phyloP scores from a whole-genome alignment of 2,329 filamentous ascomycete species.

The Hymenoscyphus occultus region DNA sequence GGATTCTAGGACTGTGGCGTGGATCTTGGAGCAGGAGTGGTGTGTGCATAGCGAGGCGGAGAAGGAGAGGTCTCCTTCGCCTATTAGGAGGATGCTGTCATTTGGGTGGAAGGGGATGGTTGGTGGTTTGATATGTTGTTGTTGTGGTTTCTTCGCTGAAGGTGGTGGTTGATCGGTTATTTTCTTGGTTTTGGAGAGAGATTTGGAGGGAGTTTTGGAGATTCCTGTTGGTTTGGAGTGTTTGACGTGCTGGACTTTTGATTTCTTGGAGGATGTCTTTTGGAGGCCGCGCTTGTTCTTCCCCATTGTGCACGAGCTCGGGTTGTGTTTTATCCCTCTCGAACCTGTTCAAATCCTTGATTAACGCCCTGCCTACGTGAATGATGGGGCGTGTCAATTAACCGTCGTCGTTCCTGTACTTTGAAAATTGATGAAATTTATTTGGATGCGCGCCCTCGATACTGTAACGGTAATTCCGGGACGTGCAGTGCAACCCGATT shows the following conservation, averaged over 20 bases:
- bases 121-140: slow-evolving; percentile 41
- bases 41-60: slow-evolving; percentile 62
- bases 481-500: too few species aligned
- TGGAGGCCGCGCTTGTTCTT: slow-evolving; percentile 28
- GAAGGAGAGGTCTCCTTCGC: slow-evolving; percentile 81
- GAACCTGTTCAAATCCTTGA: neutral
- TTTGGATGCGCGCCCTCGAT: neutral
- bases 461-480: neutral
- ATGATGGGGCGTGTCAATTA: neutral
- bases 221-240: slow-evolving; percentile 20
- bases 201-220: slow-evolving; percentile 11
- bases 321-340: neutral
- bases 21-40: slow-evolving; percentile 64
- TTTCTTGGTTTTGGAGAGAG: slow-evolving; percentile 12
- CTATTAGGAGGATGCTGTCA: slow-evolving; percentile 71
- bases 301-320: slow-evolving; percentile 23
- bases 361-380: neutral
- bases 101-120: slow-evolving; percentile 65
- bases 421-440: neutral
- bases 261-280: slow-evolving; percentile 17
- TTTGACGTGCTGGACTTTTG: slow-evolving; percentile 9
- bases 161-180: neutral
- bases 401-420: neutral
- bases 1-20: slow-evolving; percentile 67
- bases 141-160: slow-evolving; percentile 17